These are phyloP conservation scores for Zygosaccharomyces siamensis DNA, from an alignment of 805 yeast genomes.

Conservation along the genomic window DNA sequence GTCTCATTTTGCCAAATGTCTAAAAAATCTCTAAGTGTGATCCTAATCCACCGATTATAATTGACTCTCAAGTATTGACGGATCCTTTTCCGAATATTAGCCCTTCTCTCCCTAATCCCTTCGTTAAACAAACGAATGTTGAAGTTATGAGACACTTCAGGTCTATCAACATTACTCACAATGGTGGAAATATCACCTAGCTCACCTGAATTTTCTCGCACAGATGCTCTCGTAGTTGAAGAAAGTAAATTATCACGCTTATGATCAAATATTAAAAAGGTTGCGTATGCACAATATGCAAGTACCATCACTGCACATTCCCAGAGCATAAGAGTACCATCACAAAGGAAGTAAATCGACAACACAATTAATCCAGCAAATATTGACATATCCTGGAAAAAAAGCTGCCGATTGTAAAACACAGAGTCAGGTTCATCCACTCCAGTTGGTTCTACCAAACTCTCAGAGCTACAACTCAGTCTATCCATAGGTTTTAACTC, in stretches of 20 bases:
- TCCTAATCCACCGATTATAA: slow-evolving; percentile 27
- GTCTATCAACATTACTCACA: slow-evolving; percentile 8
- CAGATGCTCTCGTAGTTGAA: neutral
- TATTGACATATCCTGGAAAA: slow-evolving; percentile 57
- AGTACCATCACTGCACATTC: slow-evolving; percentile 56
- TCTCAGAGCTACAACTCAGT: neutral
- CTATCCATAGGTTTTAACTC: slow-evolving; percentile 37
- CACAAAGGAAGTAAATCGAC: slow-evolving; percentile 48
- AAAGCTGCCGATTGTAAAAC: slow-evolving; percentile 38
- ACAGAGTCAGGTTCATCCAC: slow-evolving; percentile 8
- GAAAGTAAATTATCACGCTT: neutral
- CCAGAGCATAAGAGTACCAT: slow-evolving; percentile 48
- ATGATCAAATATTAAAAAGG: slow-evolving; percentile 38
- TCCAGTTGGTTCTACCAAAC: neutral
- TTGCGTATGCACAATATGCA: slow-evolving; percentile 56
- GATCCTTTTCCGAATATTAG: slow-evolving; percentile 18
- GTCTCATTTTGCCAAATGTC: slow-evolving; percentile 29
- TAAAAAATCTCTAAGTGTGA: slow-evolving; percentile 26
- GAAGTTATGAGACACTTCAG: slow-evolving; percentile 2
- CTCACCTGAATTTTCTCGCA: neutral
- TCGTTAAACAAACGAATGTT: slow-evolving; percentile 17
- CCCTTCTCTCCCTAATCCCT: slow-evolving; percentile 18
- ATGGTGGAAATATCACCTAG: slow-evolving; percentile 9
- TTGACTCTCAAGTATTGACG: slow-evolving; percentile 22
- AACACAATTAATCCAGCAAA: slow-evolving; percentile 49